Conservation (phyloP, 1,284 basidiomycete species). For the Ceratobasidium sp. region DNA sequence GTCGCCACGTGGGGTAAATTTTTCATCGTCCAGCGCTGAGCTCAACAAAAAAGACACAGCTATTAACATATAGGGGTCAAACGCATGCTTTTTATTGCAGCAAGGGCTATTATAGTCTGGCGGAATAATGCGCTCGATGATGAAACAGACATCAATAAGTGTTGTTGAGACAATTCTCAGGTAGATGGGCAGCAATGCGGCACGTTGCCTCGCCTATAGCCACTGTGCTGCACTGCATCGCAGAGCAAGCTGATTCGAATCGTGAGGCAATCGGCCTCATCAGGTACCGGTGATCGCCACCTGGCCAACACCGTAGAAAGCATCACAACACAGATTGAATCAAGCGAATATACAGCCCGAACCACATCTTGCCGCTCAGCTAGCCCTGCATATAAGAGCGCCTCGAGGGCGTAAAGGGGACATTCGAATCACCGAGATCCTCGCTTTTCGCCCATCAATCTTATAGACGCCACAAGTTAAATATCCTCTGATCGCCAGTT, state of each 20-base stretch:
- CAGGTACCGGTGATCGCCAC: not conserved
- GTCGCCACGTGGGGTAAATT: conserved; percentile 1
- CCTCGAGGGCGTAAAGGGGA: not conserved
- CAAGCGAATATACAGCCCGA: not conserved
- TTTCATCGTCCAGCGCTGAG: not conserved
- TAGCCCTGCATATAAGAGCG: not conserved
- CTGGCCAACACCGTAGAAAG: not conserved
- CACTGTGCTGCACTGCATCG: not conserved
- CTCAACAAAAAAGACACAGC: not conserved
- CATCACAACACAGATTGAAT: not conserved
- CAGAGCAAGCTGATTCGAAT: not conserved
- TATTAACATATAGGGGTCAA: not conserved
- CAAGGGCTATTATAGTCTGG: too few relatives aligned
- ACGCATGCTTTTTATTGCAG: too few relatives aligned
- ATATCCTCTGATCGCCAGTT: not conserved
- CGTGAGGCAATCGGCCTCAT: not conserved
- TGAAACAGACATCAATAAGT: not conserved
- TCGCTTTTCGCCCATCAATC: not conserved
- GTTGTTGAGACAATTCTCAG: not conserved
- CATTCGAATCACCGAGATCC: not conserved
- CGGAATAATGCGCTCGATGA: too few relatives aligned
- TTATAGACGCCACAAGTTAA: conserved; percentile 1
- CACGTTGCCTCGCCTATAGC: too few relatives aligned
- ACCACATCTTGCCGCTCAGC: not conserved
- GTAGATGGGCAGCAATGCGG: not conserved